Evolutionary conservation across 106 monocot species (phyloP).

Genomic region (Allium sativum): DNA sequence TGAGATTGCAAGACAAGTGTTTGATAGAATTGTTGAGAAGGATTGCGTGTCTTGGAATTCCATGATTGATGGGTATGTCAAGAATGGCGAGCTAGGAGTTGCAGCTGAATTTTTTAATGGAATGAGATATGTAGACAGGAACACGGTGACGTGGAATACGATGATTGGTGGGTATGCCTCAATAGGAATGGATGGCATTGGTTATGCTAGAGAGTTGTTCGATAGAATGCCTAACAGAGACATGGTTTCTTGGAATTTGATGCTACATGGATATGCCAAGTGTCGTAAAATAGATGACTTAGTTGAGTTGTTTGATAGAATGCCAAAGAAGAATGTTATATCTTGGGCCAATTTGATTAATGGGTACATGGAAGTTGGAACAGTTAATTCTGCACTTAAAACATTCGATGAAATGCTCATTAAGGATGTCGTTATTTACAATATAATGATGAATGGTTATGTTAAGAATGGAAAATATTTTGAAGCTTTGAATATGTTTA

Average conservation of each 20-base stretch:
- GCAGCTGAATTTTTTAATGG: constrained; percentile 29
- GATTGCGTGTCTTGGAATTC: constrained; percentile 48
- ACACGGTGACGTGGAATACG: constrained; percentile 46
- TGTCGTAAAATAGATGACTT: constrained; percentile 24
- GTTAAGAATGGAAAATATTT: constrained; percentile 24
- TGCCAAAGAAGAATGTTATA: constrained; percentile 36
- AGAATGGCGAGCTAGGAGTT: constrained; percentile 15
- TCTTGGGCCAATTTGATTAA: constrained; percentile 31
- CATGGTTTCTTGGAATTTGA: constrained; percentile 40
- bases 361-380: constrained; percentile 36
- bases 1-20: constrained; percentile 24
- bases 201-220: constrained; percentile 24
- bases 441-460: constrained; percentile 38
- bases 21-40: constrained; percentile 26
- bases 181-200: not conserved
- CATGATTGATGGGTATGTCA: constrained; percentile 47
- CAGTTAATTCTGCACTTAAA: constrained; percentile 5
- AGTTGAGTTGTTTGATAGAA: constrained; percentile 19
- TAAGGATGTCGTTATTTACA: constrained; percentile 41
- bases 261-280: constrained; percentile 41
- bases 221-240: constrained; percentile 27
- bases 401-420: constrained; percentile 36
- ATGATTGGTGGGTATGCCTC: constrained; percentile 37
- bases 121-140: constrained; percentile 24
- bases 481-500: constrained; percentile 34